Evolutionary conservation across 1,284 basidiomycete species (phyloP), one percentile per base, ranked within the genome.

Genomic region (Ceratobasidium theobromae): DNA sequence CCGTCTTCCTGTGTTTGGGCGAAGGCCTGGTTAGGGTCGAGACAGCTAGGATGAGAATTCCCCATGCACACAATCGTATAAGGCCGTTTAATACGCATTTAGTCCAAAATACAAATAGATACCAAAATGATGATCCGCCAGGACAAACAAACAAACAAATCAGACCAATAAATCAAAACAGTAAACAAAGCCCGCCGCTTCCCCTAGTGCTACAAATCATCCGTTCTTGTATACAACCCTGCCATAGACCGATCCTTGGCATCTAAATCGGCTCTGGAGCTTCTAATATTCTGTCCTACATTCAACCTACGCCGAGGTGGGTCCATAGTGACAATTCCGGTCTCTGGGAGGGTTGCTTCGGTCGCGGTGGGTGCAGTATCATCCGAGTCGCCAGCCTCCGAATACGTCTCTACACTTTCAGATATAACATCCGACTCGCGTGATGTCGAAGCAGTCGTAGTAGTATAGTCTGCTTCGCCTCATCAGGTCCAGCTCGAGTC

Each of bases 391-490:
- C 28, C 57, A 14, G 28, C 57, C 6, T 16, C 46, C 8, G 57
- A 62, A 21, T 62, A 49, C 11, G 32, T 62, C 25, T 62, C 45
- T 6, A 28, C 45, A 30, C 45, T 51, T 12, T 62, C 57, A 0
- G 57, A 62, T 8, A 30, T 12, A 4, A 16, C 38, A 28, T 55
- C 53, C 9, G 52, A 53, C 5, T 21, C 30, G 4, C 30, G 53
- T 5, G 54, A 58, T 5, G 41, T 58, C n/a, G n/a, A n/a, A 11
- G 9, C 28, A 4, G 57, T 62, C 16, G 57, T 51, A 38, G 33
- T 49, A 6, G 57, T 62, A 40, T 62, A 62, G 46, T 62, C 57
- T 62, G 32, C 27, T 18, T 38, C 16, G 35, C 9, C 9, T 62
- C 33, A 46, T 62, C 57, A 62, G 51, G 25, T 16, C n/a, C 45